Evolutionary conservation across 1,139 yeast genomes (phyloP).

Genomic region (Arxiozyma telluris): DNA sequence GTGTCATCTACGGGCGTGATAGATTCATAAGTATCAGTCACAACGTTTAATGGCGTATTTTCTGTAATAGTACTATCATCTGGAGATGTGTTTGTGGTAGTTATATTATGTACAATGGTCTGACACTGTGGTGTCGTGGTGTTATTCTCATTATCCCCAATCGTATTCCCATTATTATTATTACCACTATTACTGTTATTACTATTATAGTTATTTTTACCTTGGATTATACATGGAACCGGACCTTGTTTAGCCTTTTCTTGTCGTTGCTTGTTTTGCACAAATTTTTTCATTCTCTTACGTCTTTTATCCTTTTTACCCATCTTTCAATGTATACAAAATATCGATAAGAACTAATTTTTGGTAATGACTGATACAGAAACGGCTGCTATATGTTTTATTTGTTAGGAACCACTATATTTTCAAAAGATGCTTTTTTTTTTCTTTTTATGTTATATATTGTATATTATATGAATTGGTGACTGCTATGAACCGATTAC

Average conservation of each 20-base stretch:
- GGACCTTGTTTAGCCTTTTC: background rate
- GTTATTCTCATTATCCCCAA: no score
- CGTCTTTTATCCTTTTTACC: constrained; percentile 16
- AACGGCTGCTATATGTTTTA: no score
- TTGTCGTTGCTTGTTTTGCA: constrained; percentile 7
- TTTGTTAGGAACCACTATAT: background rate
- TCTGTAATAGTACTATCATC: constrained; percentile 5
- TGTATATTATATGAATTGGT: no score
- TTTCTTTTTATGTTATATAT: background rate
- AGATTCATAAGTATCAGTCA: constrained; percentile 1
- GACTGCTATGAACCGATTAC: background rate
- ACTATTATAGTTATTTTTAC: no score
- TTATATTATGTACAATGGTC: constrained; percentile 9
- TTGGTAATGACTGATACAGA: no score
- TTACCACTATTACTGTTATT: no score
- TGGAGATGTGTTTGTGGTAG: background rate
- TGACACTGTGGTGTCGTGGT: background rate
- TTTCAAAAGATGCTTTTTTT: background rate
- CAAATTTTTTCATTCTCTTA: constrained; percentile 12
- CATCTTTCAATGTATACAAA: constrained; percentile 1
- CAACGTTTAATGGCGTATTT: constrained; percentile 5
- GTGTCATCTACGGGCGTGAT: background rate
- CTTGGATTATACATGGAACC: background rate
- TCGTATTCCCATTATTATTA: no score
- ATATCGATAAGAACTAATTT: no score